Evolutionary conservation across 164 flowering plant species (phyloP).

Genomic region (Aristolochia contorta): DNA sequence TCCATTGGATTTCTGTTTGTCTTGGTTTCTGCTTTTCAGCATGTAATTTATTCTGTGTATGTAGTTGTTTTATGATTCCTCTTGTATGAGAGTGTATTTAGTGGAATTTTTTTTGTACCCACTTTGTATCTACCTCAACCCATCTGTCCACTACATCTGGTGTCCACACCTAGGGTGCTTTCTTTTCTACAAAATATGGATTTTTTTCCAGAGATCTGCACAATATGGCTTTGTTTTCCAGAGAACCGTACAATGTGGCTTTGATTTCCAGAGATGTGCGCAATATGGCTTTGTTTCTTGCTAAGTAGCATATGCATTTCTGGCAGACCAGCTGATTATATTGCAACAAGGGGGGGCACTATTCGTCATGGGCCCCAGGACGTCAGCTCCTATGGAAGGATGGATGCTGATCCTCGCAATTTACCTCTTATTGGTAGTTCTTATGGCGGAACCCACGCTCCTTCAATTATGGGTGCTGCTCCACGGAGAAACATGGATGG

Average conservation of each 20-base stretch:
- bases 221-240: slow-evolving; percentile 1
- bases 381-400: slow-evolving; percentile 54
- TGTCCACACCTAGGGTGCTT: too few relatives aligned
- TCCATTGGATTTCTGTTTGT: background rate
- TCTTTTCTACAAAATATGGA: too few relatives aligned
- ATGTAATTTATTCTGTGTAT: background rate
- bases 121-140: too few relatives aligned
- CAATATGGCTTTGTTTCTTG: slow-evolving; percentile 18
- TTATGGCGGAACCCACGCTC: slow-evolving; percentile 47
- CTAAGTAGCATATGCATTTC: slow-evolving; percentile 72
- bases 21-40: background rate
- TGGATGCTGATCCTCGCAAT: slow-evolving; percentile 67
- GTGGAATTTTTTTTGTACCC: background rate
- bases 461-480: slow-evolving; percentile 85
- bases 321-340: slow-evolving; percentile 98
- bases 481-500: slow-evolving; percentile 67
- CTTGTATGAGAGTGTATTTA: background rate
- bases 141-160: too few relatives aligned
- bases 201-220: too few relatives aligned
- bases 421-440: slow-evolving; percentile 43
- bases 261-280: slow-evolving; percentile 19
- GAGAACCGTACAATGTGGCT: slow-evolving; percentile 1
- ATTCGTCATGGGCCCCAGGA: slow-evolving; percentile 68
- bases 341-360: slow-evolving; percentile 62
- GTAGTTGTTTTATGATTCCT: background rate